A percentile compares a stretch with the other conserved stretches of the same genome.
Conservation (phyloP, 768 basidiomycete species). For the Amanita pseudoporphyria region DNA sequence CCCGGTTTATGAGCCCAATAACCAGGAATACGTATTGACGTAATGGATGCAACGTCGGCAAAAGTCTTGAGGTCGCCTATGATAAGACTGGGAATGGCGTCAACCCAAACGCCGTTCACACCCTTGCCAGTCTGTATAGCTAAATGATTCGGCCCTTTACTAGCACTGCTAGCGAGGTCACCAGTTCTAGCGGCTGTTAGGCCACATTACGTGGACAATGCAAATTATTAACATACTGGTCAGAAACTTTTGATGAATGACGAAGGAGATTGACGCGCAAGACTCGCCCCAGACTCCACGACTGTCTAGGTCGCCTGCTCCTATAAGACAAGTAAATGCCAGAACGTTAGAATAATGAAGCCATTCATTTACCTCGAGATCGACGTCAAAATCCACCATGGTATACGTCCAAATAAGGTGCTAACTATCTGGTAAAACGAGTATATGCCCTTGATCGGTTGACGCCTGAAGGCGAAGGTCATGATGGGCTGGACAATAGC, state of each 20-base stretch:
- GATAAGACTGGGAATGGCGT: conserved; percentile 30
- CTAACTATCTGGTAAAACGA: conserved; percentile 30
- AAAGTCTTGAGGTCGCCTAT: conserved; percentile 32
- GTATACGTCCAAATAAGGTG: conserved; percentile 34
- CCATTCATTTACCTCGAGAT: conserved; percentile 22
- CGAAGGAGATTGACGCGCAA: conserved; percentile 27
- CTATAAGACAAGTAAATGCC: conserved; percentile 13
- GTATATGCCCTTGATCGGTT: conserved; percentile 43
- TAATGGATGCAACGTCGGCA: conserved; percentile 29
- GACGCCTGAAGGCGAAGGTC: conserved; percentile 25
- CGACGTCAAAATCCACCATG: conserved; percentile 35
- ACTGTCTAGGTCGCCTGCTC: conserved; percentile 31
- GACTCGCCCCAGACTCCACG: conserved; percentile 35
- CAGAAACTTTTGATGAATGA: conserved; percentile 15
- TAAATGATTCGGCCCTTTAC: conserved; percentile 26
- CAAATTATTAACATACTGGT: conserved; percentile 17
- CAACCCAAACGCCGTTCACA: conserved; percentile 41
- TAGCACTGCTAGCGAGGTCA: conserved; percentile 20
- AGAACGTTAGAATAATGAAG: not conserved
- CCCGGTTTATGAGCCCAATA: conserved; percentile 46
- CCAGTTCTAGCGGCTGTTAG: conserved; percentile 22
- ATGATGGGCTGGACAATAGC: conserved; percentile 15
- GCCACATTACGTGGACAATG: not conserved
- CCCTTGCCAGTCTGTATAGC: conserved; percentile 30
- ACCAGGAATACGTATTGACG: conserved; percentile 38